Evolutionary conservation across 2,329 filamentous ascomycete genomes (phyloP).

Genomic region (Ilyonectria robusta): DNA sequence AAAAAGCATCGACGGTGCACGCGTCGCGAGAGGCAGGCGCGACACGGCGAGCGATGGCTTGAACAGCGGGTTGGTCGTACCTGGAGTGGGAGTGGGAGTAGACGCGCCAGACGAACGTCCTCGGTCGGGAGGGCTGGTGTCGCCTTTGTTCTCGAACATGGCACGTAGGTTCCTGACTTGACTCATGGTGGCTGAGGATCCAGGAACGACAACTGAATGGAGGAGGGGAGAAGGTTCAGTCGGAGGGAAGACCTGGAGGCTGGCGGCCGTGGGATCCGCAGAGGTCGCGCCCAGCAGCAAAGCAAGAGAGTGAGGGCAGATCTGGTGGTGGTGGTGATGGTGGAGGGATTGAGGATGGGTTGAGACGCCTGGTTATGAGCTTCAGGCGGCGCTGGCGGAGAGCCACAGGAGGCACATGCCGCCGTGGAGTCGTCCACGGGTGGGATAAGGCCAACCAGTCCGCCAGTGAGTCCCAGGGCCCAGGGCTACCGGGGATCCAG

Average conservation of each 20-base stretch:
- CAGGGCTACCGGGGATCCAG: slow-evolving; percentile 19
- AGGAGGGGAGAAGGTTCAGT: slow-evolving; percentile 45
- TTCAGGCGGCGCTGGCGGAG: slow-evolving; percentile 27
- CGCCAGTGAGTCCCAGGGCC: slow-evolving; percentile 5
- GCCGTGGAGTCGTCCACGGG: slow-evolving; percentile 25
- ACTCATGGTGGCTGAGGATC: slow-evolving; percentile 66
- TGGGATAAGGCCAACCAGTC: slow-evolving; percentile 30
- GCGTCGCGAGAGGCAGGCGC: slow-evolving; percentile 29
- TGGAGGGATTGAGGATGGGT: slow-evolving; percentile 18
- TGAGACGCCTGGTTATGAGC: slow-evolving; percentile 31
- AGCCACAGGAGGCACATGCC: slow-evolving; percentile 32
- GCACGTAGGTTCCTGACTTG: slow-evolving; percentile 82
- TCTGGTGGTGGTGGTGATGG: slow-evolving; percentile 6
- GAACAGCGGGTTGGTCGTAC: slow-evolving; percentile 40
- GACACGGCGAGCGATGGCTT: slow-evolving; percentile 21
- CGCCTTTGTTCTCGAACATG: slow-evolving; percentile 83
- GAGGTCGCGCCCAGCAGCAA: slow-evolving; percentile 14
- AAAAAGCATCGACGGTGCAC: slow-evolving; percentile 26
- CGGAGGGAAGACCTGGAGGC: slow-evolving; percentile 27
- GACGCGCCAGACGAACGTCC: slow-evolving; percentile 75
- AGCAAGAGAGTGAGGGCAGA: slow-evolving; percentile 19
- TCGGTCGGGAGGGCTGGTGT: slow-evolving; percentile 74
- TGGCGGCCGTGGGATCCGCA: slow-evolving; percentile 21
- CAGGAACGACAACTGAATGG: slow-evolving; percentile 29
- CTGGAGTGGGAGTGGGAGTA: slow-evolving; percentile 53